phyloP scores from a whole-genome alignment of 2,329 filamentous ascomycete genomes.

The Ascosphaera apis region DNA sequence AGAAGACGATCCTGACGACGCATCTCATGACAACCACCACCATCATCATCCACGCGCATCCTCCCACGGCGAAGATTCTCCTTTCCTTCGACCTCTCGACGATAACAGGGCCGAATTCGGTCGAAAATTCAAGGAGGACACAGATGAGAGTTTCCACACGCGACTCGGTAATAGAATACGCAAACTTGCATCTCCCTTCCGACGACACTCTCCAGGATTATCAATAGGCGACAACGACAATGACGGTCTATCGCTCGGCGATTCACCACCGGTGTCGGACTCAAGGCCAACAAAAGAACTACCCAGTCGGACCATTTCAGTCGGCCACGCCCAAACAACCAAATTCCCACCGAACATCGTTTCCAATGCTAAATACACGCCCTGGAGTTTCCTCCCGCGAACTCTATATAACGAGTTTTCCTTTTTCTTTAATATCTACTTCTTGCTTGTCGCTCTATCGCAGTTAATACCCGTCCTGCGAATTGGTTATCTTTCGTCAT shows the following conservation, averaged over 20 bases:
- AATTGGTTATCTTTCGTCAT: conserved; percentile 87
- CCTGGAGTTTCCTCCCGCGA: conserved; percentile 76
- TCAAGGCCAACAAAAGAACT: conserved; percentile 12
- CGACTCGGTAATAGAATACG: too few species aligned
- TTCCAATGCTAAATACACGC: conserved; percentile 94
- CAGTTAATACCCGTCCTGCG: conserved; percentile 74
- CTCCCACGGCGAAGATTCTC: conserved; percentile 17
- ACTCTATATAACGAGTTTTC: conserved; percentile 98
- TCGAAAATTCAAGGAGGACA: conserved; percentile 28
- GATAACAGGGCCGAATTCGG: conserved; percentile 20
- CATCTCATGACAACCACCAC: conserved; percentile 32
- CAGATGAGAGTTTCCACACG: too few species aligned
- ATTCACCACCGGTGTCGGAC: conserved; percentile 7
- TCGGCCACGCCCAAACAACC: conserved; percentile 48
- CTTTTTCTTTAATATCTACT: conserved; percentile 99
- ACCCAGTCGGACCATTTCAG: conserved; percentile 49
- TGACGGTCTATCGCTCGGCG: conserved; percentile 11
- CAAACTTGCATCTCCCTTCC: too few species aligned
- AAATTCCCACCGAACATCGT: conserved; percentile 77
- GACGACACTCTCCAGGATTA: conserved; percentile 39
- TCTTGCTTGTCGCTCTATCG: conserved; percentile 79
- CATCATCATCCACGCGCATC: conserved; percentile 48
- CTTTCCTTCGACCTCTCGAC: conserved; percentile 10
- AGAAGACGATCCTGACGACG: conserved; percentile 35
- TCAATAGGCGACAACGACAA: conserved; percentile 3